A percentile compares a stretch with the other conserved stretches of the same genome.
Evolutionary conservation across 371 early-diverging fungal species (phyloP).

Genomic region (Chytridiales sp.): DNA sequence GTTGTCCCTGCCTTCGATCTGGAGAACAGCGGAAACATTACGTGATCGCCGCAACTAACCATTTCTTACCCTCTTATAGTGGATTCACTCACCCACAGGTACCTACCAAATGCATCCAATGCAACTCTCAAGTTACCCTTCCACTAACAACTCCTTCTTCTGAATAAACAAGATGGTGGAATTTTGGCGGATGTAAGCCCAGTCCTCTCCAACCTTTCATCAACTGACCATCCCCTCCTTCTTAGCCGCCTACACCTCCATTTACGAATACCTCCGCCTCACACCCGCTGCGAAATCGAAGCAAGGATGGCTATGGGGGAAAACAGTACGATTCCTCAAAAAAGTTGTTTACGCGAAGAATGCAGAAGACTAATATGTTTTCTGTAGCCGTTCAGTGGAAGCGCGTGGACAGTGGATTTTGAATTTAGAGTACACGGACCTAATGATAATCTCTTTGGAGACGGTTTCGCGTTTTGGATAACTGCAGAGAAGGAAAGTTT

Average conservation of each 20-base stretch:
- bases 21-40: background rate
- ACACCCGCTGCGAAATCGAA: constrained; percentile 79
- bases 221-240: background rate
- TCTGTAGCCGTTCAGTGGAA: constrained; percentile 61
- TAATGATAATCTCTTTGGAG: constrained; percentile 69
- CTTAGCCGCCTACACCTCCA: constrained; percentile 45
- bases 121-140: background rate
- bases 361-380: background rate
- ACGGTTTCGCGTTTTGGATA: constrained; percentile 94
- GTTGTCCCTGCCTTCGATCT: background rate
- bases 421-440: constrained; percentile 84
- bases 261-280: constrained; percentile 65
- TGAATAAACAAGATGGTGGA: constrained; percentile 38
- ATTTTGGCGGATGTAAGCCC: constrained; percentile 50
- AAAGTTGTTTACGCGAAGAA: background rate
- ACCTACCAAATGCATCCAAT: background rate
- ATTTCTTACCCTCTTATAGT: constrained; percentile 19
- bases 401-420: constrained; percentile 86
- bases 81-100: constrained; percentile 31
- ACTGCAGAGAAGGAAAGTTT: constrained; percentile 58
- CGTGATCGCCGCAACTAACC: background rate
- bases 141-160: background rate
- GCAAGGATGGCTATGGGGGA: constrained; percentile 84
- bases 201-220: background rate
- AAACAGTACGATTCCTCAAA: constrained; percentile 14